These are phyloP conservation scores for Tolypocladium guangdongense DNA, from an alignment of 2,329 filamentous ascomycete species.

Conservation along the genomic window DNA sequence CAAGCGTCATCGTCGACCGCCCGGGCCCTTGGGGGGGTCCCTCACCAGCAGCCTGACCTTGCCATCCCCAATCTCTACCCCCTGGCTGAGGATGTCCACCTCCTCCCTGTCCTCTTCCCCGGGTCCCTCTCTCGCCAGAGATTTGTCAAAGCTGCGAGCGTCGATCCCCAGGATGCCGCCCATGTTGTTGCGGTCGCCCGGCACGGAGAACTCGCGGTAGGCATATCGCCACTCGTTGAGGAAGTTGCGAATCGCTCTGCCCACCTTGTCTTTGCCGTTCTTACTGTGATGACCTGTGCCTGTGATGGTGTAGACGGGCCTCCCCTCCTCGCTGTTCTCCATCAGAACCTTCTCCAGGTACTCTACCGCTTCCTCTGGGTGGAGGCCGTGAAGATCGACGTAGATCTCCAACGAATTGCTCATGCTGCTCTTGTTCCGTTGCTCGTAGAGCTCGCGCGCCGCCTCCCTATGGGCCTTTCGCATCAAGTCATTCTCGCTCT, in stretches of 20 bases:
- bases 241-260: slow-evolving; percentile 83
- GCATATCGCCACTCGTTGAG: slow-evolving; percentile 93
- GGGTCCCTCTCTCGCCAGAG: slow-evolving; percentile 36
- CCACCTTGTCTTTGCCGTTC: slow-evolving; percentile 97
- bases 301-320: slow-evolving; percentile 88
- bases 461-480: slow-evolving; percentile 92
- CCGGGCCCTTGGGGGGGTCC: slow-evolving; percentile 47
- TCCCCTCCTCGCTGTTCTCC: slow-evolving; percentile 62
- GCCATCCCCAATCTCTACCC: slow-evolving; percentile 57
- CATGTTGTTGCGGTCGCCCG: slow-evolving; percentile 75
- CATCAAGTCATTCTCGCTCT: slow-evolving; percentile 96
- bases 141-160: slow-evolving; percentile 56
- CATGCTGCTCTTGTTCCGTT: slow-evolving; percentile 65
- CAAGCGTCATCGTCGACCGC: slow-evolving; percentile 30
- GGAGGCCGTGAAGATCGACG: slow-evolving; percentile 94
- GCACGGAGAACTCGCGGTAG: slow-evolving; percentile 91
- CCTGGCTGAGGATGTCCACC: slow-evolving; percentile 50
- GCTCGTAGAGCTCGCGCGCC: slow-evolving; percentile 82
- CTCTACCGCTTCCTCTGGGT: slow-evolving; percentile 91
- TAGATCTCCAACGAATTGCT: slow-evolving; percentile 63
- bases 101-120: slow-evolving; percentile 29
- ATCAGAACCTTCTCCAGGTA: slow-evolving; percentile 83
- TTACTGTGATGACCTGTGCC: slow-evolving; percentile 96
- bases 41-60: slow-evolving; percentile 55
- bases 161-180: slow-evolving; percentile 67